Conservation (phyloP, 352 stramenopile genomes). For the Pythium folliculosum region DNA sequence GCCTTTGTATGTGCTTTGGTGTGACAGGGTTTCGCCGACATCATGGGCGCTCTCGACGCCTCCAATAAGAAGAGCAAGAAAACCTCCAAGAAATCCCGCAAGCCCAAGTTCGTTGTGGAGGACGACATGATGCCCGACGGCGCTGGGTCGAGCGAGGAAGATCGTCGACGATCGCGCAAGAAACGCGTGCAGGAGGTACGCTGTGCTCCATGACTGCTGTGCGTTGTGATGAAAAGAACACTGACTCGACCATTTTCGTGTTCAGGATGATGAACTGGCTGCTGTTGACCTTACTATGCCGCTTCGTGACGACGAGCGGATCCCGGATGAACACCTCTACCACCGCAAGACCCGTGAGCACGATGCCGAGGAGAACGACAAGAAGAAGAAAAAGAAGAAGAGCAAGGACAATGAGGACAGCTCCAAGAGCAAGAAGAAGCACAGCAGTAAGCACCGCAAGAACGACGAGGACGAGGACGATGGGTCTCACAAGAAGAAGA, state of each 20-base stretch:
- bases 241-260: not conserved
- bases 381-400: slow-evolving; percentile 71
- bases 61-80: slow-evolving; percentile 56
- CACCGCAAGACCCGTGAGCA: slow-evolving; percentile 55
- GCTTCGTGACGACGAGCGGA: slow-evolving; percentile 73
- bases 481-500: slow-evolving; percentile 39
- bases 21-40: slow-evolving; percentile 67
- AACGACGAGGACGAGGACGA: slow-evolving; percentile 34
- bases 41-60: slow-evolving; percentile 74
- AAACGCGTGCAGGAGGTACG: slow-evolving; percentile 49
- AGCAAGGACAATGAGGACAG: slow-evolving; percentile 36
- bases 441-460: slow-evolving; percentile 32
- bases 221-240: not conserved
- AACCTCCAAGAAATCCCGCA: slow-evolving; percentile 35
- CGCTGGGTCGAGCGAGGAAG: slow-evolving; percentile 69
- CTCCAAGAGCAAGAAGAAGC: slow-evolving; percentile 46
- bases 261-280: slow-evolving; percentile 61
- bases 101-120: slow-evolving; percentile 64
- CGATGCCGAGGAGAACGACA: slow-evolving; percentile 27
- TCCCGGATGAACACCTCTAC: slow-evolving; percentile 82
- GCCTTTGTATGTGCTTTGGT: not conserved
- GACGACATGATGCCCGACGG: slow-evolving; percentile 82
- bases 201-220: too few species aligned
- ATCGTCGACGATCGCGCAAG: slow-evolving; percentile 53
- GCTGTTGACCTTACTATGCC: slow-evolving; percentile 79